Conservation (phyloP, 352 stramenopile species). For the Phytopythium helicoides region DNA sequence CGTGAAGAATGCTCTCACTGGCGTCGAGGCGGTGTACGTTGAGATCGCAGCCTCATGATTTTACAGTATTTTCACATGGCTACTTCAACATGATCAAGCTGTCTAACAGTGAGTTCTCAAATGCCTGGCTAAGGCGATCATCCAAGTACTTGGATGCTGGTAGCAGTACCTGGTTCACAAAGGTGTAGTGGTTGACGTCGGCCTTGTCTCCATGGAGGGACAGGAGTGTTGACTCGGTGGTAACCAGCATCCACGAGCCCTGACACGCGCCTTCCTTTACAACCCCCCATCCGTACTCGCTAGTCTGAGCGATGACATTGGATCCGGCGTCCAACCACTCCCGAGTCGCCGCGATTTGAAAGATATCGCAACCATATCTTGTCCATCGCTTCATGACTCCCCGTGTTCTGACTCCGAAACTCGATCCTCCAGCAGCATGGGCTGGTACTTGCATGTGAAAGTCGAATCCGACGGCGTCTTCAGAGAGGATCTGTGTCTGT, state of each 20-base stretch:
- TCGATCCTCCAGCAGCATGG: not conserved
- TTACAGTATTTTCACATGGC: too few relatives aligned
- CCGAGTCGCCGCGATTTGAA: too few relatives aligned
- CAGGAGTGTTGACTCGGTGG: too few relatives aligned
- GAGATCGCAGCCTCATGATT: too few relatives aligned
- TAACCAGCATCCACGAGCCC: too few relatives aligned
- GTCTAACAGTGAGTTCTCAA: constrained; percentile 5
- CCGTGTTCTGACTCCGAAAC: not conserved
- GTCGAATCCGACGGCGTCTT: constrained; percentile 1
- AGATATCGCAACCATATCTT: not conserved
- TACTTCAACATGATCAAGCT: not conserved
- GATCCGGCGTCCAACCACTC: too few relatives aligned
- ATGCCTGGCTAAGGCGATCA: not conserved
- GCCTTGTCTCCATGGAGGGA: too few relatives aligned
- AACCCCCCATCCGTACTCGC: too few relatives aligned
- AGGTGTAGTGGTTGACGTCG: too few relatives aligned
- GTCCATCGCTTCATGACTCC: constrained; percentile 3
- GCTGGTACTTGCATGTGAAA: not conserved
- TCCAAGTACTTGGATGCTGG: not conserved
- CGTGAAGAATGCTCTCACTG: constrained; percentile 16
- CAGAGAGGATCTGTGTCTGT: not conserved
- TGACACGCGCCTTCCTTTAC: too few relatives aligned
- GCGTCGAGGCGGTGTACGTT: constrained; percentile 17
- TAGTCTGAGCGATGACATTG: too few relatives aligned
- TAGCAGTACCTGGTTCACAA: not conserved